Percentiles rank a stretch among this genome's conserved stretches.
These are phyloP conservation scores for Vigna hirtella DNA, from an alignment of 306 rosid species.

Conservation along the genomic window DNA sequence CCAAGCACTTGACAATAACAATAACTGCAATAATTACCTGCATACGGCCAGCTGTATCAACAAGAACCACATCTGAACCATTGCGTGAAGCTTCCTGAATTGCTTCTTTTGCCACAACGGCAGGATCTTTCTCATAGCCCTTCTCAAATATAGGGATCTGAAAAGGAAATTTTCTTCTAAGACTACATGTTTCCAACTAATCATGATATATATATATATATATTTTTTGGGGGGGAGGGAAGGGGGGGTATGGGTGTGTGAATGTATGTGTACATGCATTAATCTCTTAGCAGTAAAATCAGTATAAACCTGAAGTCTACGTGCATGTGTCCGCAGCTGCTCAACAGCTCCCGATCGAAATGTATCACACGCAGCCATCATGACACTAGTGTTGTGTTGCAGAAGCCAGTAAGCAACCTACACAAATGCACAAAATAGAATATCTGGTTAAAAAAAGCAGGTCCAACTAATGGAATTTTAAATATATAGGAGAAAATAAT, in stretches of 20 bases:
- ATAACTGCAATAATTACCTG: constrained; percentile 62
- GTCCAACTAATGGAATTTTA: constrained; percentile 29
- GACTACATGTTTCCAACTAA: constrained; percentile 20
- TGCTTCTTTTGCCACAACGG: constrained; percentile 97
- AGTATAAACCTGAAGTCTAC: constrained; percentile 88
- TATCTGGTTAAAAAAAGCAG: constrained; percentile 35
- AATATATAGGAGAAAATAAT: constrained; percentile 19
- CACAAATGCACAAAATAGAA: constrained; percentile 31
- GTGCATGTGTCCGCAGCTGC: constrained; percentile 99
- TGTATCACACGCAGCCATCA: constrained; percentile 99
- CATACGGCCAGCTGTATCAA: constrained; percentile 99
- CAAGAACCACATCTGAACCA: constrained; percentile 98
- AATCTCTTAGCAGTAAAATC: constrained; percentile 31
- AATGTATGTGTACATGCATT: background rate
- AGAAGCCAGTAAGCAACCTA: constrained; percentile 99
- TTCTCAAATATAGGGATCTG: constrained; percentile 97
- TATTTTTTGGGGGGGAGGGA: background rate
- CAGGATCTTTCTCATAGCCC: constrained; percentile 99
- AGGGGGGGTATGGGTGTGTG: no score
- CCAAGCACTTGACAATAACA: constrained; percentile 4
- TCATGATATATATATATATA: background rate
- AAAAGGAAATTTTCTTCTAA: constrained; percentile 23
- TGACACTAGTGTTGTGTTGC: constrained; percentile 84
- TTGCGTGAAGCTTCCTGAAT: constrained; percentile 90
- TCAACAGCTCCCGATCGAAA: constrained; percentile 99